These are phyloP conservation scores for Linnemannia zychae DNA, from an alignment of 192 early-diverging fungal genomes.

Conservation along the genomic window DNA sequence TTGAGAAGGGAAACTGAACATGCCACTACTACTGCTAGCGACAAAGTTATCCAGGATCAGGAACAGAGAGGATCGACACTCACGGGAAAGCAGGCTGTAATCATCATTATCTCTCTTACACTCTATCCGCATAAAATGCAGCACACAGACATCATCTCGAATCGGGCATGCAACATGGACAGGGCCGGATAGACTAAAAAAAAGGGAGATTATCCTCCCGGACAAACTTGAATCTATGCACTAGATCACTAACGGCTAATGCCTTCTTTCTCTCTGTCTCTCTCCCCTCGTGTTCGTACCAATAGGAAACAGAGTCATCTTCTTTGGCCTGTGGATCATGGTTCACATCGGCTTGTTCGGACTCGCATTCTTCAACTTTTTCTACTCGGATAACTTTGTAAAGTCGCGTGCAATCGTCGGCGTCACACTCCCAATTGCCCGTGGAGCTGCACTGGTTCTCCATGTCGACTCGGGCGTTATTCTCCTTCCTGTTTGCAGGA, in stretches of 20 bases:
- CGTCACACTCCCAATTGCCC: constrained; percentile 68
- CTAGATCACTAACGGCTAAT: not conserved
- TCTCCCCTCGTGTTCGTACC: not conserved
- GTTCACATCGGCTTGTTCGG: constrained; percentile 70
- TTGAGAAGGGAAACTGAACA: too few species aligned
- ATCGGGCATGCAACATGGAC: not conserved
- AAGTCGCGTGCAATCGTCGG: constrained; percentile 65
- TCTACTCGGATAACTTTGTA: constrained; percentile 67
- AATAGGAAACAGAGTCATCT: constrained; percentile 56
- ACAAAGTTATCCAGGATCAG: too few species aligned
- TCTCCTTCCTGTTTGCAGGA: constrained; percentile 88
- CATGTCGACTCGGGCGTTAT: constrained; percentile 81
- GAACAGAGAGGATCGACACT: not conserved
- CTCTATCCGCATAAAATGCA: not conserved
- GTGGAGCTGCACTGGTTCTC: constrained; percentile 74
- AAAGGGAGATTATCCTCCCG: not conserved
- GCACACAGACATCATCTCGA: too few species aligned
- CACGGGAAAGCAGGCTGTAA: not conserved
- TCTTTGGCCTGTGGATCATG: constrained; percentile 67
- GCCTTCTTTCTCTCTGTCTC: too few species aligned
- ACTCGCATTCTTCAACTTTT: constrained; percentile 73
- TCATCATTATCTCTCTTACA: not conserved
- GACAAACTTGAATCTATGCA: not conserved
- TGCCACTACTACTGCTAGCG: too few species aligned
- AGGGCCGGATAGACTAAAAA: not conserved